phyloP scores from a whole-genome alignment of 805 yeast species.

The Citeromyces nyonsensis region DNA sequence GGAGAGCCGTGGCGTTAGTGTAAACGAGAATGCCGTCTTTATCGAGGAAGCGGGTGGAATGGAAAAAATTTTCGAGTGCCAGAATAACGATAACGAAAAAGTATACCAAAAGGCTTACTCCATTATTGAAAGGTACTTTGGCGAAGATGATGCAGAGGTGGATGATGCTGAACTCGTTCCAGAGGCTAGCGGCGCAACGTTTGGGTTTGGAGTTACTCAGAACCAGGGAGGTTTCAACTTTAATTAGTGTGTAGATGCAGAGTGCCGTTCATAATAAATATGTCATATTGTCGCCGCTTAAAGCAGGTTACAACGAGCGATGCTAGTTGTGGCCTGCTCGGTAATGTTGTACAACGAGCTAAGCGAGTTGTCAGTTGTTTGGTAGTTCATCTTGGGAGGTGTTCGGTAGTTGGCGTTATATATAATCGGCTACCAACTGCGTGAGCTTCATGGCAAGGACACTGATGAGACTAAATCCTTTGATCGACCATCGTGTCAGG shows the following conservation, averaged over 20 bases:
- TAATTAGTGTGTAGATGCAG: conserved; percentile 7
- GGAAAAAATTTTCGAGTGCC: conserved; percentile 90
- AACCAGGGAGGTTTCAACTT: conserved; percentile 38
- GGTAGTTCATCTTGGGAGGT: no score
- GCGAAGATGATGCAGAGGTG: conserved; percentile 64
- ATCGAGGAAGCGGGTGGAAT: conserved; percentile 98
- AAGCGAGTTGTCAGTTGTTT: no score
- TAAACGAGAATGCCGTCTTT: conserved; percentile 79
- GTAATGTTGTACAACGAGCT: no score
- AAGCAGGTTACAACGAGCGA: no score
- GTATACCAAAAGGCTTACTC: conserved; percentile 83
- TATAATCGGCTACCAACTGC: no score
- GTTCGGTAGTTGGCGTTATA: no score
- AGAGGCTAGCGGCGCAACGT: conserved; percentile 65
- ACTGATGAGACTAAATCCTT: no score
- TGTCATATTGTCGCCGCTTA: no score
- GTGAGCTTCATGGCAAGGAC: no score
- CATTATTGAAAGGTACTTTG: conserved; percentile 84
- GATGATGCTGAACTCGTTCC: conserved; percentile 70
- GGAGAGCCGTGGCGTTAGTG: conserved; percentile 51
- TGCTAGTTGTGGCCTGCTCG: no score
- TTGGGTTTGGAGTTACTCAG: conserved; percentile 71
- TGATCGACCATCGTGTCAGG: no score
- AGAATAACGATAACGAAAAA: conserved; percentile 80
- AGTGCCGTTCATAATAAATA: not conserved